Evolutionary conservation across 2,329 filamentous ascomycete genomes (phyloP).

Genomic region (Colletotrichum noveboracense): DNA sequence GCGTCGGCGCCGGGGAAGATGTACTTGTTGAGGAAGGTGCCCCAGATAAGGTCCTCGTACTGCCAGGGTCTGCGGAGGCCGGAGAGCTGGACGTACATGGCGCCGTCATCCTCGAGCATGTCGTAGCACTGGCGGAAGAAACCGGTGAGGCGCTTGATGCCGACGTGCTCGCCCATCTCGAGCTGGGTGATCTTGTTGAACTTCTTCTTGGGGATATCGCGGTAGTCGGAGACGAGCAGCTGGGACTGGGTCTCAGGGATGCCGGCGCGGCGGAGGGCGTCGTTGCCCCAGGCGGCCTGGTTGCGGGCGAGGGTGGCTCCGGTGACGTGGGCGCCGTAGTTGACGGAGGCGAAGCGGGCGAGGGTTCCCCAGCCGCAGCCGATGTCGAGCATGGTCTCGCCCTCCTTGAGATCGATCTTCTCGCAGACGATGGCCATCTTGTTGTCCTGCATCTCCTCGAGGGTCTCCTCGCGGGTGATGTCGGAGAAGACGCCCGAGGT

Average conservation of each 20-base stretch:
- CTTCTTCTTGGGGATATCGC: constrained; percentile 83
- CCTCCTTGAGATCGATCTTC: constrained; percentile 85
- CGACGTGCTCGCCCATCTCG: constrained; percentile 99
- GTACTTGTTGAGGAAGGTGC: constrained; percentile 99
- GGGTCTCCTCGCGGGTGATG: constrained; percentile 82
- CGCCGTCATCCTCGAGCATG: constrained; percentile 95
- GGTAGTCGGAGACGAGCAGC: constrained; percentile 96
- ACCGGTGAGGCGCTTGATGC: constrained; percentile 81
- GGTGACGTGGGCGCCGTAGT: constrained; percentile 85
- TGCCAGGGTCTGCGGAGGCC: constrained; percentile 96
- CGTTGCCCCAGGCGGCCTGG: constrained; percentile 97
- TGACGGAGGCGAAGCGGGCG: constrained; percentile 87
- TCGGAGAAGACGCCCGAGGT: constrained; percentile 94
- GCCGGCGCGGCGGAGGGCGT: constrained; percentile 80
- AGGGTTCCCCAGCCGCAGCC: constrained; percentile 99
- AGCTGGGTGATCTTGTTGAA: constrained; percentile 98
- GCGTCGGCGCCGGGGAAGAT: constrained; percentile 97
- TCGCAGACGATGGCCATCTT: constrained; percentile 95
- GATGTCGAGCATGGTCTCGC: constrained; percentile 88
- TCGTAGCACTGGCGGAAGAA: constrained; percentile 90
- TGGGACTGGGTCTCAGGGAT: constrained; percentile 87
- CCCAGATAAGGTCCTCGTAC: constrained; percentile 98
- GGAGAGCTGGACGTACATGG: constrained; percentile 95
- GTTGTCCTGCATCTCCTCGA: constrained; percentile 97
- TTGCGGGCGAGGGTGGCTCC: constrained; percentile 95